Evolutionary conservation across 164 flowering plant genomes (phyloP), one percentile per base, ranked within the genome.

Genomic region (Berberis vulgaris): DNA sequence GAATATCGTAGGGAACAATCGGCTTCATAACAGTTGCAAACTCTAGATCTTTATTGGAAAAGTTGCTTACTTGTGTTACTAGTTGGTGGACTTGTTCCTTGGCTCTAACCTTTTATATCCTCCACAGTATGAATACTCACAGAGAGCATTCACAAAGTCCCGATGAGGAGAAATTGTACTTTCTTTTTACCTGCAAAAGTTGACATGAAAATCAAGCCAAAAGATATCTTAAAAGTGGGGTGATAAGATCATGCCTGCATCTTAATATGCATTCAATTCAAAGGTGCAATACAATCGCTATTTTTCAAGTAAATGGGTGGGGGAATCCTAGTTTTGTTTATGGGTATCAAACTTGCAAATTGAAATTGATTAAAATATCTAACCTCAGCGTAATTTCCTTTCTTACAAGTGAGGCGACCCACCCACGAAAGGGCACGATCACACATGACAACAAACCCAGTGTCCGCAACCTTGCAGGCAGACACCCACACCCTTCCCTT

Each of bases 351-450:
- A 26, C 0, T 26, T 26, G 26, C 26, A 26, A 26, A 26, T 26
- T 26, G 26, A 26, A 26, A 26, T 26, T 26, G 26, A 26, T 26
- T 26, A 26, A 26, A 26, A 0, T 26, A 26, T 26, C 26, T 57
- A 7, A 57, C 96, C 97, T 94, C 97, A 41, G 96, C 95, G 66
- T 82, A 91, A 64, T 69, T 84, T 8, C 89, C 86, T 70, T 91
- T 91, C 73, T 72, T 83, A 57, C 96, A 83, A 39, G 90, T 83
- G 49, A 94, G 84, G n/a, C 96, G 84, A 6, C 97, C 99, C 42
- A 94, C 99, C 4, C 99, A 97, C 7, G 99, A 97, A 45, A 94
- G 86, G 2, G 86, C 99, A 13, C 91, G 83, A 73, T 89, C 96
- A 63, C 99, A 94, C 84, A 91, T 78, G 69, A 94, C 83, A 47